These are phyloP conservation scores for Nidula microcarpa DNA, from an alignment of 768 basidiomycete species.

Conservation along the genomic window DNA sequence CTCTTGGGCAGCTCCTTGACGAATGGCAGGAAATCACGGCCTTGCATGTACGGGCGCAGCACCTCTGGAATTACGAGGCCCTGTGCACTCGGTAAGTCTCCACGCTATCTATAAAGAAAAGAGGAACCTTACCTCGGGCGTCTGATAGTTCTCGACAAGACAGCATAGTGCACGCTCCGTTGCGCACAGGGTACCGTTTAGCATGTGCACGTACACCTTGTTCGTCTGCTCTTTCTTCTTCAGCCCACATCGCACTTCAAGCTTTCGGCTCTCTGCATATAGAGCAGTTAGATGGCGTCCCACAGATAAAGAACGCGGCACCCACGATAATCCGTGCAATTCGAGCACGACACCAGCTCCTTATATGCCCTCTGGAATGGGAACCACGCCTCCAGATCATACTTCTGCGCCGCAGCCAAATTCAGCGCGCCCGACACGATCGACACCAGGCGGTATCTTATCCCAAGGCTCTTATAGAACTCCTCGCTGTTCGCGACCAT, in stretches of 20 bases:
- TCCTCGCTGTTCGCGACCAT: constrained; percentile 91
- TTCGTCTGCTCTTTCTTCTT: constrained; percentile 87
- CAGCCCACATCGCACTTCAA: constrained; percentile 92
- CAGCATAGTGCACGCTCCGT: constrained; percentile 97
- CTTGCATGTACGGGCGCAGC: constrained; percentile 93
- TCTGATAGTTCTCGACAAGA: constrained; percentile 98
- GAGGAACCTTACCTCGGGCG: constrained; percentile 67
- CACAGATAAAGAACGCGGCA: constrained; percentile 9
- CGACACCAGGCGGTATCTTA: constrained; percentile 89
- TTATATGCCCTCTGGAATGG: constrained; percentile 96
- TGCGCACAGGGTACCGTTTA: constrained; percentile 96
- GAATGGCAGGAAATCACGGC: constrained; percentile 85
- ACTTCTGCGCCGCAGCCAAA: constrained; percentile 95
- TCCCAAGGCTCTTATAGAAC: constrained; percentile 92
- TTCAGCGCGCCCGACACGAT: constrained; percentile 98
- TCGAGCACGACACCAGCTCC: constrained; percentile 96
- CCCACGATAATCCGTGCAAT: constrained; percentile 99
- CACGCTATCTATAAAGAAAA: neutral
- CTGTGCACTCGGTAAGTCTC: constrained; percentile 35
- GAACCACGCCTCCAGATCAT: constrained; percentile 99
- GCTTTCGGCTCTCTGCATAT: constrained; percentile 76
- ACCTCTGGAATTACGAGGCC: constrained; percentile 89
- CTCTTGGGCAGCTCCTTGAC: constrained; percentile 79
- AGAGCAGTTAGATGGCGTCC: constrained; percentile 1
- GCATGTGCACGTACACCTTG: constrained; percentile 97